Percentiles rank a stretch among this genome's conserved stretches.
phyloP scores from a whole-genome alignment of 305 asterid species.

The Stenogyne calaminthoides region DNA sequence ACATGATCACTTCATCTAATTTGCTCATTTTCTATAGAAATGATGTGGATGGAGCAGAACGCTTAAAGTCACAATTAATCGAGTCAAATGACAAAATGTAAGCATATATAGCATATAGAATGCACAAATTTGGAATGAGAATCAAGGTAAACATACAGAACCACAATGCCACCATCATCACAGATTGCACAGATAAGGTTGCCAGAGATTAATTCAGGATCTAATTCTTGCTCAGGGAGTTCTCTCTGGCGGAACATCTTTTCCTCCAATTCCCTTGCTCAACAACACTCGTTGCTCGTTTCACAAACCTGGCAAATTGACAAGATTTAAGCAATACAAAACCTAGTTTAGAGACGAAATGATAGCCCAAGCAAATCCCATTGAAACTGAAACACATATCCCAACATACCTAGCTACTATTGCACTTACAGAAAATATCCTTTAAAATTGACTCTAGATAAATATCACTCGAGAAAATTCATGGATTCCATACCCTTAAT shows the following conservation, averaged over 20 bases:
- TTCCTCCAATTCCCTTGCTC: slow-evolving; percentile 35
- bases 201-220: slow-evolving; percentile 48
- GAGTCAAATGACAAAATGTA: background rate
- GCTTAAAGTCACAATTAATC: background rate
- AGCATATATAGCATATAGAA: background rate
- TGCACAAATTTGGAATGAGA: background rate
- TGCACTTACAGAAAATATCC: too few relatives aligned
- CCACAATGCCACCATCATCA: slow-evolving; percentile 68
- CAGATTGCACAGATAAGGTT: slow-evolving; percentile 70
- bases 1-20: background rate
- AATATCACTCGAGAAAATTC: too few relatives aligned
- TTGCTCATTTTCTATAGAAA: background rate
- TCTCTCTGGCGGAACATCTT: slow-evolving; percentile 14
- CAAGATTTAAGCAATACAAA: background rate
- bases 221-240: slow-evolving; percentile 46
- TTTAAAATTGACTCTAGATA: too few relatives aligned
- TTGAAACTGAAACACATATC: background rate
- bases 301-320: slow-evolving; percentile 29
- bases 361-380: background rate
- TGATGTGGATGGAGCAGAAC: too few relatives aligned
- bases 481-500: too few relatives aligned
- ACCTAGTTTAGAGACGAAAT: background rate
- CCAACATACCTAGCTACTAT: background rate
- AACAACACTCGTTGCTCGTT: background rate
- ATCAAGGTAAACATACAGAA: slow-evolving; percentile 45